Evolutionary conservation across 75 land plant species (phyloP).

Genomic region (Cryptomeria japonica): DNA sequence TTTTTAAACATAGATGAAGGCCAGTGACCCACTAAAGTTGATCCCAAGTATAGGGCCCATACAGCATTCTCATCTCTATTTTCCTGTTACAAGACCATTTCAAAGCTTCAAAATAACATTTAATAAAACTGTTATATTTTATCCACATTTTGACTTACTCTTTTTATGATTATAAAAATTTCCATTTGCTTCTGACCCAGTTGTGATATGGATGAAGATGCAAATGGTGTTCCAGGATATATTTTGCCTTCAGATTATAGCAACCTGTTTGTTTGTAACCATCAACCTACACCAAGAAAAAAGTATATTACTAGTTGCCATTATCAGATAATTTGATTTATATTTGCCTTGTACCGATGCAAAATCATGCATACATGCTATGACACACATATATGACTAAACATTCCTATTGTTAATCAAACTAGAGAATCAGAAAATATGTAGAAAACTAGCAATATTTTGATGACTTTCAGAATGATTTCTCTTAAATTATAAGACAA

Average conservation of each 20-base stretch:
- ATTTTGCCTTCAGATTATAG: not conserved
- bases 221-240: no score
- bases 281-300: not conserved
- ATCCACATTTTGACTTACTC: not conserved
- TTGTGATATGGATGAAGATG: no score
- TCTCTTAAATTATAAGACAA: no score
- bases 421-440: no score
- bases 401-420: no score
- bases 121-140: not conserved
- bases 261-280: not conserved
- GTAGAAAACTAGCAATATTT: no score
- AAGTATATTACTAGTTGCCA: not conserved
- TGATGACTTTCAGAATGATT: no score
- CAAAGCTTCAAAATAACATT: not conserved
- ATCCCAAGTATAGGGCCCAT: not conserved
- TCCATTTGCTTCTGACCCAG: no score
- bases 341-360: no score
- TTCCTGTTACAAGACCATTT: not conserved
- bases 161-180: not conserved
- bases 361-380: no score
- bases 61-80: not conserved
- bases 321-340: no score
- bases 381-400: no score
- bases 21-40: not conserved
- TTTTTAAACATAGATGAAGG: not conserved